phyloP scores from a whole-genome alignment of 345 rosid species.

The Lumnitzera racemosa region DNA sequence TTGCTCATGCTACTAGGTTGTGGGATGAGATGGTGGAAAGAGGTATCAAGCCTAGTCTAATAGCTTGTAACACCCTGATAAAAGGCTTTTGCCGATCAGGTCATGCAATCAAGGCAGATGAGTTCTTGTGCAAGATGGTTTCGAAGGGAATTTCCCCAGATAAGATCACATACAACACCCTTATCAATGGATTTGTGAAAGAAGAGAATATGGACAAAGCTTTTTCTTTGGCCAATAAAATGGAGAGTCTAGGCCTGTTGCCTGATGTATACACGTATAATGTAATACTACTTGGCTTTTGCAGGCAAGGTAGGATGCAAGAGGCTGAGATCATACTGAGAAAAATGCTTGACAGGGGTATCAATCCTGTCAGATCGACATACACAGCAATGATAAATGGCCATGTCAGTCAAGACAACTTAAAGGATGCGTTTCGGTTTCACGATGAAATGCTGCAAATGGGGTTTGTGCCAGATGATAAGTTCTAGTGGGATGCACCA shows the following conservation, averaged over 20 bases:
- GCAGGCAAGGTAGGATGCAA: conserved; percentile 66
- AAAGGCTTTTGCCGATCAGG: conserved; percentile 76
- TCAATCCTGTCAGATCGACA: conserved; percentile 55
- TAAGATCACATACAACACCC: conserved; percentile 55
- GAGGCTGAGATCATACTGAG: conserved; percentile 52
- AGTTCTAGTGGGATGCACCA: conserved; percentile 19
- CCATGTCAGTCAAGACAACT: conserved; percentile 57
- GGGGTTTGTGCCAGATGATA: conserved; percentile 78
- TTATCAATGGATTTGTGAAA: conserved; percentile 58
- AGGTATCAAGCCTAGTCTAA: conserved; percentile 47
- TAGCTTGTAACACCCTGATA: conserved; percentile 57
- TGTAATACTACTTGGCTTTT: conserved; percentile 57
- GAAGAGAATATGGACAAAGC: conserved; percentile 67
- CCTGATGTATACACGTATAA: conserved; percentile 62
- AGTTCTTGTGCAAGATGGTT: conserved; percentile 51
- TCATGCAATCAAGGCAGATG: conserved; percentile 49
- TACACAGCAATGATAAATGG: conserved; percentile 77
- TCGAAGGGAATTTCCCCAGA: conserved; percentile 54
- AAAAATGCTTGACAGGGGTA: conserved; percentile 63
- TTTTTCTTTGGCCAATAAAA: conserved; percentile 42
- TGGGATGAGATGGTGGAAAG: conserved; percentile 73
- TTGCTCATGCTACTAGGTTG: conserved; percentile 49
- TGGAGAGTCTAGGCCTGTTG: conserved; percentile 50
- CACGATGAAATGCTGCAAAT: conserved; percentile 81
- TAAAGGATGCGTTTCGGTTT: conserved; percentile 69